These are phyloP conservation scores for Geranomyces michiganensis DNA, from an alignment of 192 early-diverging fungal species.

Conservation along the genomic window DNA sequence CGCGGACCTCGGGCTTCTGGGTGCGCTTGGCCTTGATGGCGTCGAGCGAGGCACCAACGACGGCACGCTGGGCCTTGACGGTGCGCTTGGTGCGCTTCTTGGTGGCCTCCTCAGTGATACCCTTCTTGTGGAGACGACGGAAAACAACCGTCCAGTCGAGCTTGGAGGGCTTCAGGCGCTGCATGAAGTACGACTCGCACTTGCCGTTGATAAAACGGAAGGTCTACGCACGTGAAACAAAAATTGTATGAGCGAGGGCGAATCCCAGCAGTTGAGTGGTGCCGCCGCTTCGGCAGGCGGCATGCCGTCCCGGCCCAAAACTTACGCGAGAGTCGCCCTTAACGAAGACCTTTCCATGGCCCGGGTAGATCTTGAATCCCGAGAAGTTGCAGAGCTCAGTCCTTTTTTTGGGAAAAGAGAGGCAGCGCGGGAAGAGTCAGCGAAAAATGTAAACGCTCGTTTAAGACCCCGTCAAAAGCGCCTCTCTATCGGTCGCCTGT, in stretches of 20 bases:
- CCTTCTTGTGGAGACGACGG: conserved; percentile 99
- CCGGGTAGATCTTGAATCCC: conserved; percentile 99
- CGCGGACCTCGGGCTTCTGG: conserved; percentile 95
- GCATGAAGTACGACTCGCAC: conserved; percentile 95
- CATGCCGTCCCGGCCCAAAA: too few species aligned
- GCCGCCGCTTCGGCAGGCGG: too few species aligned
- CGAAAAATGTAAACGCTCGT: too few species aligned
- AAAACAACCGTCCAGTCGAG: conserved; percentile 95
- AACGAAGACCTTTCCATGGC: conserved; percentile 94
- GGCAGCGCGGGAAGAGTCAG: too few species aligned
- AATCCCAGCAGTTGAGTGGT: too few species aligned
- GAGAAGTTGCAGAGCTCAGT: conserved; percentile 85
- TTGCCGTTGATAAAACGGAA: conserved; percentile 98
- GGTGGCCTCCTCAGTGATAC: conserved; percentile 90
- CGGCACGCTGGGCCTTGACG: conserved; percentile 94
- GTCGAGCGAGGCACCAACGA: conserved; percentile 95
- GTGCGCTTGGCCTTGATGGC: conserved; percentile 96
- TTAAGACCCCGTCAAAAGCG: too few species aligned
- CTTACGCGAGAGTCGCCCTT: conserved; percentile 85
- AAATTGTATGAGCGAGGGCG: not conserved
- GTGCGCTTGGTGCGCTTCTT: conserved; percentile 95
- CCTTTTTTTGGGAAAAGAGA: not conserved
- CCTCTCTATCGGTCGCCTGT: too few species aligned
- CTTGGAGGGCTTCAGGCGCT: conserved; percentile 97
- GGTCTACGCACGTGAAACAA: conserved; percentile 48